Evolutionary conservation across 75 land plant species (phyloP).

Genomic region (Picea sitchensis): DNA sequence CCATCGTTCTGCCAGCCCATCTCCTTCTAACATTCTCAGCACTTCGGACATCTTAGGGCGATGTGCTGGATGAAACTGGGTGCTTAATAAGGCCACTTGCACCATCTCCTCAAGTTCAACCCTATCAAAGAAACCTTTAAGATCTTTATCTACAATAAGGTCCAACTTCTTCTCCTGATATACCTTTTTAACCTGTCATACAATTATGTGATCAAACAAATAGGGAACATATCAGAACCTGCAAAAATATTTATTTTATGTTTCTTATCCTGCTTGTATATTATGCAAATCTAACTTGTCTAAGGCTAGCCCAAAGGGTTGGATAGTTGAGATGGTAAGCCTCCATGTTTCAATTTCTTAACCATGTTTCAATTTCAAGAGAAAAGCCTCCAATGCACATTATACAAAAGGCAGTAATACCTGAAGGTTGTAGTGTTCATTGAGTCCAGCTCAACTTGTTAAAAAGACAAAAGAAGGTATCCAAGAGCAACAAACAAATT

Average conservation of each 20-base stretch:
- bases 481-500: too few species aligned
- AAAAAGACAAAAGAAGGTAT: too few species aligned
- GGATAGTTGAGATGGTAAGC: neutral
- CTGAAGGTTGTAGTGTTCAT: too few species aligned
- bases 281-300: neutral
- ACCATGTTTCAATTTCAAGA: neutral
- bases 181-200: conserved; percentile 52
- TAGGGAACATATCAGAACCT: neutral
- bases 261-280: neutral
- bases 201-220: neutral
- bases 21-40: conserved; percentile 60
- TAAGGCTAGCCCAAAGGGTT: neutral
- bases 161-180: conserved; percentile 57
- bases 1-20: conserved; percentile 25
- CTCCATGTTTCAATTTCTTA: neutral
- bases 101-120: conserved; percentile 56
- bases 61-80: conserved; percentile 54
- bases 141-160: conserved; percentile 56
- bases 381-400: neutral
- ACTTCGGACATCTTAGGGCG: conserved; percentile 84
- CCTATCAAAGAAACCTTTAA: conserved; percentile 43
- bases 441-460: too few species aligned
- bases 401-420: too few species aligned
- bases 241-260: neutral
- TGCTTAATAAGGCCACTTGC: conserved; percentile 56